Percentiles rank a stretch among this genome's conserved stretches.
Evolutionary conservation across 176 grass and related monocot species (phyloP).

Genomic region (Hordeum marinum): DNA sequence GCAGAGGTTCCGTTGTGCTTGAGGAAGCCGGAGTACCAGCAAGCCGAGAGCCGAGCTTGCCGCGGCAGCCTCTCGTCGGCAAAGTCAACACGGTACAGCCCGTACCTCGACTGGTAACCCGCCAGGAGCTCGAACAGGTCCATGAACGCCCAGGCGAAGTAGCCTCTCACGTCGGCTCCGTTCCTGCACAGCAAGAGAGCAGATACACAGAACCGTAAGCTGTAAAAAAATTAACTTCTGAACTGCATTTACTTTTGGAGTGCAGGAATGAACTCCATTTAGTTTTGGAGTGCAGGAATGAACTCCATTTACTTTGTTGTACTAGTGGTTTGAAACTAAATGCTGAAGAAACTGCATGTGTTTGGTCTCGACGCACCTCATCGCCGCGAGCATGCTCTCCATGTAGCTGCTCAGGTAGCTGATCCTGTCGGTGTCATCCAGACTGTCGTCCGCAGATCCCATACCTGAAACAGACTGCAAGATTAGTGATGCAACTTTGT

Average conservation of each 20-base stretch:
- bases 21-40: too few species aligned
- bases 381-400: slow-evolving; percentile 18
- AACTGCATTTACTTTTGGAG: too few species aligned
- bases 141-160: slow-evolving; percentile 52
- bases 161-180: slow-evolving; percentile 54
- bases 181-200: slow-evolving; percentile 29
- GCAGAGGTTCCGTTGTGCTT: too few species aligned
- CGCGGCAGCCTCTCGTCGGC: neutral
- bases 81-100: slow-evolving; percentile 57
- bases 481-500: neutral
- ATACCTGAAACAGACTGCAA: neutral
- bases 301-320: too few species aligned
- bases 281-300: too few species aligned
- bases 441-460: slow-evolving; percentile 5
- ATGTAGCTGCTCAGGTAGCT: slow-evolving; percentile 48
- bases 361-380: slow-evolving; percentile 30
- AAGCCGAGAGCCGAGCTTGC: too few species aligned
- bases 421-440: slow-evolving; percentile 42
- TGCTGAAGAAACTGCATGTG: neutral
- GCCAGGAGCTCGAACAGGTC: slow-evolving; percentile 44
- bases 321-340: neutral
- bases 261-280: too few species aligned
- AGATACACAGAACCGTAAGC: too few species aligned
- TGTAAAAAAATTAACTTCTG: too few species aligned
- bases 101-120: slow-evolving; percentile 33